Percentiles rank a stretch among this genome's conserved stretches.
phyloP scores from a whole-genome alignment of 1,284 basidiomycete genomes.

The Cutaneotrichosporon cavernicola region DNA sequence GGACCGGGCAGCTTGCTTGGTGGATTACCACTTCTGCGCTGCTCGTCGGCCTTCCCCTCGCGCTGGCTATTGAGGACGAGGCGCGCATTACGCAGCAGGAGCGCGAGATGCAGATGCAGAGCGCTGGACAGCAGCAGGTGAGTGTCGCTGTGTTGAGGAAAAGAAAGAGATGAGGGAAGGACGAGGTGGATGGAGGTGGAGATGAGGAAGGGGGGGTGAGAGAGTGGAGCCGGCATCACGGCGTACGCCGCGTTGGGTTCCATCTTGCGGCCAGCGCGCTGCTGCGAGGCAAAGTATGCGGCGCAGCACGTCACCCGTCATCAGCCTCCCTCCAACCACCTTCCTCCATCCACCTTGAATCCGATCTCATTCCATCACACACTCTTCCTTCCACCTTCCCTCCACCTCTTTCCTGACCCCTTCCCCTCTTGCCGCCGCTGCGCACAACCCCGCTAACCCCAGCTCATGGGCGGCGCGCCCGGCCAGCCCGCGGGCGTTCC shows the following conservation, averaged over 20 bases:
- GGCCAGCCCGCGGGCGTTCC: slow-evolving; percentile 19
- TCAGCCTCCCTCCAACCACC: too few species aligned
- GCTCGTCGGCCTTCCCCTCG: slow-evolving; percentile 87
- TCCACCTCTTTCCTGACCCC: background rate
- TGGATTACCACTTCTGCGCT: slow-evolving; percentile 90
- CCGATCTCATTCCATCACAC: background rate
- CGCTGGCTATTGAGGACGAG: slow-evolving; percentile 92
- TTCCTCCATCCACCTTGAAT: too few species aligned
- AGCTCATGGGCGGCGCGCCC: slow-evolving; percentile 25
- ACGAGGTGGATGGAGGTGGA: background rate
- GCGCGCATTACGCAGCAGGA: slow-evolving; percentile 91
- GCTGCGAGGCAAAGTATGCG: too few species aligned
- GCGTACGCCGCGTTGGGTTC: too few species aligned
- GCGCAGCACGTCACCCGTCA: too few species aligned
- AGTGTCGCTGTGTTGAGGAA: slow-evolving; percentile 36
- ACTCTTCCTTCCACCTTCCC: background rate
- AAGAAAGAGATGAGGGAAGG: background rate
- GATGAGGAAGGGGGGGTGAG: background rate
- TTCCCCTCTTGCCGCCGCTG: background rate
- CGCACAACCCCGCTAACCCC: slow-evolving; percentile 3
- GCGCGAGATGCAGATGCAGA: slow-evolving; percentile 89
- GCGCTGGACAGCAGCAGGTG: slow-evolving; percentile 86
- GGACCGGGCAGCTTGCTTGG: slow-evolving; percentile 87
- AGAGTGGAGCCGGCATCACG: too few species aligned
- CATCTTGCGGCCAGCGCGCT: too few species aligned